Percentiles rank a stretch among this genome's conserved stretches.
phyloP scores from a whole-genome alignment of 768 basidiomycete species.

The Serendipita vermifera region DNA sequence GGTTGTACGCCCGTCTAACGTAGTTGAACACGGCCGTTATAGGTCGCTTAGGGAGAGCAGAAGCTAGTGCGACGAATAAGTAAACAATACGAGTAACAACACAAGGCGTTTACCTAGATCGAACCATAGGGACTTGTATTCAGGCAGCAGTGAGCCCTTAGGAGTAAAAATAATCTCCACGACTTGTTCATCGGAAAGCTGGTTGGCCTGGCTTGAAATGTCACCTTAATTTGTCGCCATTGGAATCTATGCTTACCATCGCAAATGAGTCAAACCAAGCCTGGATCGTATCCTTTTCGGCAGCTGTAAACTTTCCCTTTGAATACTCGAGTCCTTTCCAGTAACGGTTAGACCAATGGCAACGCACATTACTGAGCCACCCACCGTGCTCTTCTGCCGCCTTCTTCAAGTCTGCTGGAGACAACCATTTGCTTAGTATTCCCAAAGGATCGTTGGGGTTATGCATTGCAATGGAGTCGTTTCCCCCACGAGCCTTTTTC shows the following conservation, averaged over 20 bases:
- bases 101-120: slow-evolving; percentile 51
- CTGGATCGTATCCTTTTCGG: no score
- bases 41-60: slow-evolving; percentile 59
- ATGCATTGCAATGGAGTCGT: no score
- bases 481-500: no score
- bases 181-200: slow-evolving; percentile 43
- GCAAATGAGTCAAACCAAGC: no score
- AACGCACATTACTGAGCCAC: background rate
- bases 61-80: no score
- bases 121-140: slow-evolving; percentile 61
- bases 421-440: slow-evolving; percentile 76
- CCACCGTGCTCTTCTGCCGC: slow-evolving; percentile 56
- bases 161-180: slow-evolving; percentile 45
- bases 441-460: no score
- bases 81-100: no score
- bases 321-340: slow-evolving; percentile 64
- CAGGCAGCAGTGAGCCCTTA: slow-evolving; percentile 45
- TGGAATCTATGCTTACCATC: no score
- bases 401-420: slow-evolving; percentile 50
- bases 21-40: slow-evolving; percentile 78
- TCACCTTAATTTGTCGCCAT: no score
- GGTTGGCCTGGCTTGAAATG: slow-evolving; percentile 39
- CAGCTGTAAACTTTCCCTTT: slow-evolving; percentile 76
- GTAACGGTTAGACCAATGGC: slow-evolving; percentile 1
- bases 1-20: slow-evolving; percentile 56